Evolutionary conservation across 331 rosid species (phyloP).

Genomic region (Arachis monticola): DNA sequence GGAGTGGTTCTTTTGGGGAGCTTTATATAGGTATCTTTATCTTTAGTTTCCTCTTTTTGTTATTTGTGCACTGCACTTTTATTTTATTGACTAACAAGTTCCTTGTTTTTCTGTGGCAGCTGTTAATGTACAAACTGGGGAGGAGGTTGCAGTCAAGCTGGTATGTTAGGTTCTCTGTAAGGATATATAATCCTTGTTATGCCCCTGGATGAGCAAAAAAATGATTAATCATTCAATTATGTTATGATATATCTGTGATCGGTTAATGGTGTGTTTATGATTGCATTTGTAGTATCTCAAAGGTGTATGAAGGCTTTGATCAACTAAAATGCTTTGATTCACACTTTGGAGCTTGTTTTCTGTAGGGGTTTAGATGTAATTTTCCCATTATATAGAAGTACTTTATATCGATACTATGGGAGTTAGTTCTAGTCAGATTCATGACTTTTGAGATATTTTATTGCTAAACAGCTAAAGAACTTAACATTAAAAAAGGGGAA

Average conservation of each 20-base stretch:
- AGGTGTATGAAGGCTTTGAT: not conserved
- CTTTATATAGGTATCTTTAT: slow-evolving; percentile 77
- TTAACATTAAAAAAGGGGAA: not conserved
- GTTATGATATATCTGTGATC: slow-evolving; percentile 18
- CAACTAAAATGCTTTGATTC: slow-evolving; percentile 21
- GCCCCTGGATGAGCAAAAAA: slow-evolving; percentile 3
- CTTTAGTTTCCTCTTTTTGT: slow-evolving; percentile 17
- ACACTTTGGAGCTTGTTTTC: slow-evolving; percentile 26
- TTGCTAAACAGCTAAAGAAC: not conserved
- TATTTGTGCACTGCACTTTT: not conserved
- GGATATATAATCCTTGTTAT: not conserved
- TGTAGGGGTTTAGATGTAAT: not conserved
- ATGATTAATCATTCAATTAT: slow-evolving; percentile 29
- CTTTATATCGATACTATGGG: not conserved
- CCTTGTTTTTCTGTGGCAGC: slow-evolving; percentile 54
- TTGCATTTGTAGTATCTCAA: slow-evolving; percentile 12
- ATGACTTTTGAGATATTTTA: slow-evolving; percentile 24
- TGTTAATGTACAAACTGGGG: slow-evolving; percentile 93
- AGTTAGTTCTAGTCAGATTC: not conserved
- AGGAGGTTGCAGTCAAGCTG: slow-evolving; percentile 98
- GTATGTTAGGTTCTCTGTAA: slow-evolving; percentile 55
- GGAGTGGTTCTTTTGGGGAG: slow-evolving; percentile 99
- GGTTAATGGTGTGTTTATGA: slow-evolving; percentile 11
- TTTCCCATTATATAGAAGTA: not conserved
- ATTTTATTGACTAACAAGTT: slow-evolving; percentile 32